A percentile compares a stretch with the other conserved stretches of the same genome.
phyloP scores from a whole-genome alignment of 2,329 filamentous ascomycete genomes.

The Ceratocystis diversiconidia region DNA sequence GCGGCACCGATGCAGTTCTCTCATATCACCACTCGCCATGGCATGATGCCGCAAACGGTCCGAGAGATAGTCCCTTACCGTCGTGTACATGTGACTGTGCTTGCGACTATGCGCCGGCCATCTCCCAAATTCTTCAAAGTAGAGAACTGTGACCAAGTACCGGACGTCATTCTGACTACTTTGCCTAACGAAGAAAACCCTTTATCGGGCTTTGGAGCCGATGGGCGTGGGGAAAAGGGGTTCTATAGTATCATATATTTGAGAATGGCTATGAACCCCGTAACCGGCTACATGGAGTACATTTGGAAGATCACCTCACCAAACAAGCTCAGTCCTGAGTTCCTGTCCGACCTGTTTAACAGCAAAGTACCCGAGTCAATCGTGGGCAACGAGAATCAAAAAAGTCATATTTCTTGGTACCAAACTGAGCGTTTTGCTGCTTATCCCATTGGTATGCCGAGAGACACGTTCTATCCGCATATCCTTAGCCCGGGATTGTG shows the following conservation, averaged over 20 bases:
- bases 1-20: slow-evolving; percentile 75
- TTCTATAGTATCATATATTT: slow-evolving; percentile 82
- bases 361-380: slow-evolving; percentile 33
- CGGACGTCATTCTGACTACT: slow-evolving; percentile 71
- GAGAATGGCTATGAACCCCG: slow-evolving; percentile 46
- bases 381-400: slow-evolving; percentile 24
- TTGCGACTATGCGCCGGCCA: slow-evolving; percentile 63
- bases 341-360: slow-evolving; percentile 40
- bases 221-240: slow-evolving; percentile 54
- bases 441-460: slow-evolving; percentile 74
- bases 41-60: slow-evolving; percentile 54
- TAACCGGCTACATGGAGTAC: slow-evolving; percentile 38
- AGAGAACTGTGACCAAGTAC: slow-evolving; percentile 40
- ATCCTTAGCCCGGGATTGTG: slow-evolving; percentile 53
- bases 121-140: slow-evolving; percentile 60
- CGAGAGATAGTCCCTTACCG: slow-evolving; percentile 68
- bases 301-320: slow-evolving; percentile 55
- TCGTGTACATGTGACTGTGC: slow-evolving; percentile 74
- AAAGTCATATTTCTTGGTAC: slow-evolving; percentile 55
- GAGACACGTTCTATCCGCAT: slow-evolving; percentile 75
- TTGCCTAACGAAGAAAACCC: slow-evolving; percentile 46
- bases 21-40: slow-evolving; percentile 47
- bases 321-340: slow-evolving; percentile 35
- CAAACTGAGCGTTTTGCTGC: slow-evolving; percentile 65
- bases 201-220: slow-evolving; percentile 30